Percentiles rank a stretch among this genome's conserved stretches.
Evolutionary conservation across 768 basidiomycete genomes (phyloP).

Genomic region (Amanita rubescens): DNA sequence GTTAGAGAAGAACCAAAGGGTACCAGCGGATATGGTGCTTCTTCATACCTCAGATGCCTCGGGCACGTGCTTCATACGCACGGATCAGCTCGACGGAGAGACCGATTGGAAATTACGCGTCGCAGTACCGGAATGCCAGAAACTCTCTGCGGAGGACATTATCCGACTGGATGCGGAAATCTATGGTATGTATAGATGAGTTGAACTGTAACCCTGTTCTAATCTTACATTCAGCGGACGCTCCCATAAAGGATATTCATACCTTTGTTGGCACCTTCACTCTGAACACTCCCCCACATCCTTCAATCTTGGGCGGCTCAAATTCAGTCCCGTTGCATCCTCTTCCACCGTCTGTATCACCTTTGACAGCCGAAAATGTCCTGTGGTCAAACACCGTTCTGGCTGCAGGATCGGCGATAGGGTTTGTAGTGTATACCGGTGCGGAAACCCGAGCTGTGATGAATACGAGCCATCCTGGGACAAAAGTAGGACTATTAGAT

Average conservation of each 20-base stretch:
- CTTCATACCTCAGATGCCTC: constrained; percentile 82
- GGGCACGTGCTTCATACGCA: constrained; percentile 95
- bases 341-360: constrained; percentile 55
- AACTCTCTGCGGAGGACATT: constrained; percentile 43
- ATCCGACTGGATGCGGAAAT: constrained; percentile 81
- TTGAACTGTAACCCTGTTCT: background rate
- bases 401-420: constrained; percentile 89
- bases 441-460: constrained; percentile 94
- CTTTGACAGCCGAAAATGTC: constrained; percentile 92
- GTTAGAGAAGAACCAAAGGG: constrained; percentile 94
- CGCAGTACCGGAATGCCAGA: constrained; percentile 80
- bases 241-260: constrained; percentile 95
- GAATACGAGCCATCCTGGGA: constrained; percentile 97
- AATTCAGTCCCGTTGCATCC: constrained; percentile 32
- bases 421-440: constrained; percentile 92
- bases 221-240: constrained; percentile 59
- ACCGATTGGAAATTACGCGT: constrained; percentile 98
- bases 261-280: constrained; percentile 92
- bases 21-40: constrained; percentile 90
- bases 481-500: constrained; percentile 89
- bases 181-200: constrained; percentile 51
- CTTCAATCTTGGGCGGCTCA: constrained; percentile 17
- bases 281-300: constrained; percentile 41
- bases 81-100: constrained; percentile 97
- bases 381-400: constrained; percentile 98